Evolutionary conservation across 1,284 basidiomycete genomes (phyloP).

Genomic region (Chalciporus piperatoides): DNA sequence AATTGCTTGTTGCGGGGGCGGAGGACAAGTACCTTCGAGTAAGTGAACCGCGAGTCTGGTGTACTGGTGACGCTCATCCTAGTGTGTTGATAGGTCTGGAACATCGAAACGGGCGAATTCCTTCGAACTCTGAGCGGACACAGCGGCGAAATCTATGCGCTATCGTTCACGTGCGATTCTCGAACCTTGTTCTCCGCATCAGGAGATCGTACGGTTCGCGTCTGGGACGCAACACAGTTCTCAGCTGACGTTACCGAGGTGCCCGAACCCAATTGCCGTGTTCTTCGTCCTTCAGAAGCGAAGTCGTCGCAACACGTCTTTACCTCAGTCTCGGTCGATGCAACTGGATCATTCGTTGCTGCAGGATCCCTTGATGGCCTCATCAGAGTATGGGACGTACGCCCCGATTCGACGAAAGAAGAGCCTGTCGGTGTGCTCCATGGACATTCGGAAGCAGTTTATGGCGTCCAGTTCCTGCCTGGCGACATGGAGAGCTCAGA

Average conservation of each 20-base stretch:
- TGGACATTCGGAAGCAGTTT: slow-evolving; percentile 31
- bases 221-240: slow-evolving; percentile 31
- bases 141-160: slow-evolving; percentile 29
- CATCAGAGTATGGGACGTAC: slow-evolving; percentile 30
- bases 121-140: slow-evolving; percentile 32
- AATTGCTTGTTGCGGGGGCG: slow-evolving; percentile 31
- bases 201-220: slow-evolving; percentile 30
- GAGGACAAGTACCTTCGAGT: slow-evolving; percentile 33
- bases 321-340: slow-evolving; percentile 30
- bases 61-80: not conserved
- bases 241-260: slow-evolving; percentile 18
- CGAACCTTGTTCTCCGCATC: slow-evolving; percentile 32
- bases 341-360: slow-evolving; percentile 28
- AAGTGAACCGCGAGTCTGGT: slow-evolving; percentile 6
- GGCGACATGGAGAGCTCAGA: slow-evolving; percentile 5
- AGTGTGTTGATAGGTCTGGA: slow-evolving; percentile 24
- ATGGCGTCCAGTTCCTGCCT: slow-evolving; percentile 30
- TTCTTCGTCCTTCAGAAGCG: slow-evolving; percentile 22
- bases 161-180: slow-evolving; percentile 33
- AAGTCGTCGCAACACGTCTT: slow-evolving; percentile 25
- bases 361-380: slow-evolving; percentile 34
- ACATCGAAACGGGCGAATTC: slow-evolving; percentile 22
- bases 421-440: slow-evolving; percentile 23
- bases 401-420: slow-evolving; percentile 13
- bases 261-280: slow-evolving; percentile 21